These are phyloP conservation scores for Xylaria intraflava DNA, from an alignment of 495 filamentous ascomycete genomes.

Conservation along the genomic window DNA sequence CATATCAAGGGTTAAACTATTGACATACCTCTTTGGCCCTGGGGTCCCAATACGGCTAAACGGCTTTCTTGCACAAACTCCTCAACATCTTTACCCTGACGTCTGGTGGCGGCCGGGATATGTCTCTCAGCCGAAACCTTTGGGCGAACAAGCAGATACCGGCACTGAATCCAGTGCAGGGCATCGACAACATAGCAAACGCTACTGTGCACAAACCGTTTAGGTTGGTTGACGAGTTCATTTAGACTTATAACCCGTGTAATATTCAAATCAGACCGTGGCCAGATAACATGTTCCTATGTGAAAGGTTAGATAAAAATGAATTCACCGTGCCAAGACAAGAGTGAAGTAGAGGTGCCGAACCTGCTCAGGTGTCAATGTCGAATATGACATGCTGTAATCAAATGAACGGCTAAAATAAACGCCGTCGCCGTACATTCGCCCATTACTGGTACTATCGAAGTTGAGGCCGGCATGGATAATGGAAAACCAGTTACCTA, in stretches of 20 bases:
- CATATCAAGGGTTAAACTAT: background rate
- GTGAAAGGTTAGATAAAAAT: background rate
- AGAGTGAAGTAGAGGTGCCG: background rate
- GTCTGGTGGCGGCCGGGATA: background rate
- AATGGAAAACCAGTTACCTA: constrained; percentile 87
- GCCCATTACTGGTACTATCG: constrained; percentile 52
- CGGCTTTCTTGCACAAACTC: constrained; percentile 18
- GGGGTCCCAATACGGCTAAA: background rate
- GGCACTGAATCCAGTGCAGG: constrained; percentile 83
- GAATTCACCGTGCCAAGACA: background rate
- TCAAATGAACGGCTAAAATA: constrained; percentile 61
- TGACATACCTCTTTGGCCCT: background rate
- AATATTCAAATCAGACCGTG: constrained; percentile 55
- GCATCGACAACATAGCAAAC: constrained; percentile 70
- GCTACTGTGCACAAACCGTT: constrained; percentile 46
- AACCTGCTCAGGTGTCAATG: background rate
- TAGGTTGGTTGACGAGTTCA: constrained; percentile 75
- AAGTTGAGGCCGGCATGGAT: constrained; percentile 77
- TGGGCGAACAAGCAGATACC: constrained; percentile 68
- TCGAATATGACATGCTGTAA: constrained; percentile 56
- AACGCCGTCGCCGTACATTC: constrained; percentile 71
- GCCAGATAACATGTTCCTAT: constrained; percentile 47
- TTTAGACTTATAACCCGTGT: constrained; percentile 64
- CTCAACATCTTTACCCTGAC: background rate
- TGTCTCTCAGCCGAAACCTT: background rate